These are phyloP conservation scores for Aureobasidium sp. DNA, from an alignment of 2,329 filamentous ascomycete genomes.

Conservation along the genomic window DNA sequence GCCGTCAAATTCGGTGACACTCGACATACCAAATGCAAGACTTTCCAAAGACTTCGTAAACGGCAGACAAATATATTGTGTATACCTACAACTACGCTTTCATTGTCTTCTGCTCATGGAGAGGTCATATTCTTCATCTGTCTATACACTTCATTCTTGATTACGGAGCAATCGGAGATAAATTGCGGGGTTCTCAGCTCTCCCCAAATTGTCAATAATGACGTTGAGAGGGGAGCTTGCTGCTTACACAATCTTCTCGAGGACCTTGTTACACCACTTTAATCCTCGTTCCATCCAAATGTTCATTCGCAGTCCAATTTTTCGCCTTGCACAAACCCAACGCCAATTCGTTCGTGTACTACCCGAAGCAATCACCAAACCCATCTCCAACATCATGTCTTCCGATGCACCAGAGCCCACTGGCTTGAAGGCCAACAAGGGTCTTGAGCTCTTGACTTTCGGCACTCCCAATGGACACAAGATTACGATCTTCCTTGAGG, in stretches of 20 bases:
- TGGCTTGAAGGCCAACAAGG: slow-evolving; percentile 54
- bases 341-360: slow-evolving; percentile 11
- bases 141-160: neutral
- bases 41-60: no score
- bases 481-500: slow-evolving; percentile 55
- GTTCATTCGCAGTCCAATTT: slow-evolving; percentile 12
- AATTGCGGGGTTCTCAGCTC: neutral
- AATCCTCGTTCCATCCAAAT: neutral
- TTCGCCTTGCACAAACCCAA: slow-evolving; percentile 3
- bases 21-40: no score
- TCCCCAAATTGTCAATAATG: slow-evolving; percentile 1
- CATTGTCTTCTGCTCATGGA: neutral
- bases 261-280: neutral
- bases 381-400: slow-evolving; percentile 8
- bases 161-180: slow-evolving; percentile 5
- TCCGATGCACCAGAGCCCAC: slow-evolving; percentile 33
- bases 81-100: neutral
- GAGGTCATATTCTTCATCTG: neutral
- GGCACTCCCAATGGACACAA: slow-evolving; percentile 45
- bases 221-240: neutral
- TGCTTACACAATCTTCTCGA: slow-evolving; percentile 6
- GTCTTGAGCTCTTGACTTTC: slow-evolving; percentile 59
- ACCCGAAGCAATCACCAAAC: slow-evolving; percentile 8
- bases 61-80: neutral
- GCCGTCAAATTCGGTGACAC: no score